Conservation (phyloP, 495 filamentous ascomycete species). For the Penicillium lagena region DNA sequence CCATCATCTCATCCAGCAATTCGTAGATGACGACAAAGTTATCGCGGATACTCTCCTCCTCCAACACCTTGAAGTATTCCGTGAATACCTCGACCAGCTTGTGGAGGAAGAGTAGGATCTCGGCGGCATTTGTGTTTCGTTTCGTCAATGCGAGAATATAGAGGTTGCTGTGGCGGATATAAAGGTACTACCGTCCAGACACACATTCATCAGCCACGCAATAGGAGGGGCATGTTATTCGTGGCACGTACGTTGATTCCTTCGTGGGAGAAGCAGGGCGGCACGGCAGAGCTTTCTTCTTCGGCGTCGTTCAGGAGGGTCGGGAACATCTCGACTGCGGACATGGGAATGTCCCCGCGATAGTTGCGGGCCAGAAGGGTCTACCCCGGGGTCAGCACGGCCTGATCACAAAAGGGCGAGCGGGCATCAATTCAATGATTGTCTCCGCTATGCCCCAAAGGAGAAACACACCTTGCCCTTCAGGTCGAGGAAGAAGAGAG, state of each 20-base stretch:
- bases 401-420: neutral
- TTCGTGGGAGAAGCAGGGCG: slow-evolving; percentile 97
- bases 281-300: slow-evolving; percentile 96
- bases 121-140: slow-evolving; percentile 97
- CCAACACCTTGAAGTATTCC: slow-evolving; percentile 99
- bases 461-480: slow-evolving; percentile 85
- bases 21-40: slow-evolving; percentile 99
- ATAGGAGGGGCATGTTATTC: slow-evolving; percentile 1
- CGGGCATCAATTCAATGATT: neutral
- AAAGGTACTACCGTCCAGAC: slow-evolving; percentile 68
- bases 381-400: slow-evolving; percentile 43
- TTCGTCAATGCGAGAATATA: slow-evolving; percentile 98
- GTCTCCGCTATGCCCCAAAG: neutral
- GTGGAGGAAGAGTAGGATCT: slow-evolving; percentile 97
- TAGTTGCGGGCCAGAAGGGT: slow-evolving; percentile 99
- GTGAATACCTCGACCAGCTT: slow-evolving; percentile 98
- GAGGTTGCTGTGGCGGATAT: slow-evolving; percentile 99
- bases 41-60: slow-evolving; percentile 98
- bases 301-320: slow-evolving; percentile 96
- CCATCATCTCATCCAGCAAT: slow-evolving; percentile 99
- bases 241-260: slow-evolving; percentile 79
- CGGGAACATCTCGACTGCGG: slow-evolving; percentile 97
- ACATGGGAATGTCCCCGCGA: slow-evolving; percentile 98
- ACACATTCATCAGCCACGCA: neutral
- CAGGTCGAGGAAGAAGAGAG: slow-evolving; percentile 96